Base-by-base conservation (phyloP, 1,284 basidiomycete genomes). In the Melampsora occidentalis region DNA sequence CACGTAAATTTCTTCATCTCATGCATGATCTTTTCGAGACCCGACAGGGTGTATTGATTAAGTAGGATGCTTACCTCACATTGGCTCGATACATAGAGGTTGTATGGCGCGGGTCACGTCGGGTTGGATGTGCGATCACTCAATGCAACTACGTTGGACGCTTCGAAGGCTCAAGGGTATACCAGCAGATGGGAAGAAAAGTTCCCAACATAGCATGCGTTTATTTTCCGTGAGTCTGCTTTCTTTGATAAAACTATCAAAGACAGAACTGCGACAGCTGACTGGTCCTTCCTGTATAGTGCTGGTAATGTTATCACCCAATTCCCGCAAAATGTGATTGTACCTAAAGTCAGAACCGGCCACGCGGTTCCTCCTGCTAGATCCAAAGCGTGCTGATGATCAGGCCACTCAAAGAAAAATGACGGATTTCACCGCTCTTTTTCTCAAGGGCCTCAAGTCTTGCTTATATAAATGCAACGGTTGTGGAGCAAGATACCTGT, bases 71-170 rank as follows among this genome's bases (percentile, higher is more conserved):
- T 39, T 33, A 39, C 28, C 28, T 59, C 9, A 4, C 53, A 22
- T n/a, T 59, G 3, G 12, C 12, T 22, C 18, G 5, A n/a, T 59
- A n/a, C 9, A 33, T 20, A 63, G 62, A 63, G 62, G 62, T 63
- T 20, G 25, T 63, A 7, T 63, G 62, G 62, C 62, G 33, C 25
- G 25, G n/a, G 6, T 22, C 62, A 18, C 20, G n/a, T 28, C 28
- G 18, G 20, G 62, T 63, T 63, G 62, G 62, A 63, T 63, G 62
- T 33, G 25, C 62, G 2, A 63, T 35, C 18, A 63, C 62, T 2
- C 18, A 63, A 20, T 63, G 62, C 33, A 35, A 63, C 33, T 28
- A 6, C 20, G 35, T 63, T 6, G 20, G 25, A n/a, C 20, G 25
- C n/a, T 57, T 57, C 53, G 25, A 57, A 28, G 53, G 53, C 25